Evolutionary conservation across 2,329 filamentous ascomycete genomes (phyloP), one percentile per base, ranked within the genome.

Genomic region (Penicillium sclerotiorum): DNA sequence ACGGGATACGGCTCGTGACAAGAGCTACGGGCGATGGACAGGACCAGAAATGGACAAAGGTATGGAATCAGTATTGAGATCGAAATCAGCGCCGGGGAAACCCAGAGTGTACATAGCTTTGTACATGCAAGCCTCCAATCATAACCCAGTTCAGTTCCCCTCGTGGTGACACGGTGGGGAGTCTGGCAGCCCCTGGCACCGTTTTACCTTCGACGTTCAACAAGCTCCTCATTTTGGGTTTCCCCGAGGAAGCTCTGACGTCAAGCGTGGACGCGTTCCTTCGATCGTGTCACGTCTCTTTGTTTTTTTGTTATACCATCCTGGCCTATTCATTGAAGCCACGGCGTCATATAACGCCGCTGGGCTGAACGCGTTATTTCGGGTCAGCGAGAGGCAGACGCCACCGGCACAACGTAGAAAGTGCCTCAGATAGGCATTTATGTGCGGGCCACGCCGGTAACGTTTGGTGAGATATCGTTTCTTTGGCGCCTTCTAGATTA

Each of bases 291-390:
- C n/a, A 11, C 15, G 3, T 5, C 18, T 15, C 22, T 27, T 30
- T 21, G 8, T 20, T 41, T 39, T 25, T 13, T 15, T 41, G 15
- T 13, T 20, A 18, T 28, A 28, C 7, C 17, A 28, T 41, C 18
- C 28, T 23, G 18, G 40, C n/a, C 4, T 8, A 43, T 15, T n/a
- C 9, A 20, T 39, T 6, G 33, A 41, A 50, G 48, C 40, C 48
- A 53, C 44, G 1, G 2, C 40, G 48, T 53, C 51, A 53, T 42
- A 17, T 7, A 17, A 23, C 27, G 18, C 27, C 30, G 13, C 30
- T 21, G 20, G 38, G 45, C 35, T 28, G 25, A 28, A 28, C 13
- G 2, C 13, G 25, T 23, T 45, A 23, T 45, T 20, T 43, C 27
- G 36, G 13, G 23, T 27, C 39, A 51, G 13, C 22, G 28, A 17